Evolutionary conservation across 2,329 filamentous ascomycete species (phyloP), one percentile per base, ranked within the genome.

Genomic region (Golovinomyces cichoracearum): DNA sequence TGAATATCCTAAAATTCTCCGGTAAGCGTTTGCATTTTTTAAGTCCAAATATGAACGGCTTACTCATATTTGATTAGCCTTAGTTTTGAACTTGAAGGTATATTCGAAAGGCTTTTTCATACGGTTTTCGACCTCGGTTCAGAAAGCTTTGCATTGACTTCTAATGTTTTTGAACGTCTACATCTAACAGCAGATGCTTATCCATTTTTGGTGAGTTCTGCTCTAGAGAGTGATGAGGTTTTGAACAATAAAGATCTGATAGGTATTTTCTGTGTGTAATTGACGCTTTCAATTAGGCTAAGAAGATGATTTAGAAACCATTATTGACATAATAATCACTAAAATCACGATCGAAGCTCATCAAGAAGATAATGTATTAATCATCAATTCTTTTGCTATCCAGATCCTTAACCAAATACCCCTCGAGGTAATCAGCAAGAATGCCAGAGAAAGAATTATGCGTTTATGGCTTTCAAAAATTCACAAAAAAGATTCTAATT

Each of bases 391-490:
- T 15, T 55, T 57, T n/a, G 53, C 58, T n/a, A 47, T 57, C 29
- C 47, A 51, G 12, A 54, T 53, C 48, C 48, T 61, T n/a, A 48
- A 53, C 12, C 49, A 52, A 29, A 25, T 61, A 4, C 58, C 57
- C 17, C 27, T 57, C 7, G 66, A 68, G 45, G 58, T 62, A 0
- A 61, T 70, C 7, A 62, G 59, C 15, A 67, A 67, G 15, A 57
- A 59, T 21, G 62, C 67, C 22, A 64, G 69, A 47, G 68, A 71
- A 53, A 58, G 56, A 5, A 58, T 70, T 4, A 64, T 71, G 62
- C 53, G 50, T n/a, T 45, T 46, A n/a, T 61, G 57, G 56, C 29
- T 52, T 13, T 45, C 48, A 22, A 35, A 49, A 25, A 27, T 52
- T 5, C 35, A 50, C 15, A 22, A 29, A 26, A 13, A 49, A 4